phyloP scores from a whole-genome alignment of 2,329 filamentous ascomycete genomes.

The Didymella sp. region DNA sequence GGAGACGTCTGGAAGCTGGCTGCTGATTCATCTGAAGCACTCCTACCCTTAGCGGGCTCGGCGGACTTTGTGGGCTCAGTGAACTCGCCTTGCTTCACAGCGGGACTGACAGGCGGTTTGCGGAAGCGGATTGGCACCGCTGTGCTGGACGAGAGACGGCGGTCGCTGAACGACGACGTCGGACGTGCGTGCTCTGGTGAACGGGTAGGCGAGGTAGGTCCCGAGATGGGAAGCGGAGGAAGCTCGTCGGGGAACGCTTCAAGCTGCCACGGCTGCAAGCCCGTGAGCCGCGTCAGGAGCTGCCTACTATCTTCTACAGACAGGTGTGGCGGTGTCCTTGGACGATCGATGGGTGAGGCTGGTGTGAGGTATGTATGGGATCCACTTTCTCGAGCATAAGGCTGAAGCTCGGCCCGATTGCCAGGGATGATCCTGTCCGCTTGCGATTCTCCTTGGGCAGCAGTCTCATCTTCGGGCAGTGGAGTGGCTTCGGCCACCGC shows the following conservation, averaged over 20 bases:
- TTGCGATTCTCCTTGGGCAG: slow-evolving; percentile 27
- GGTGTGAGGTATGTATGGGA: slow-evolving; percentile 30
- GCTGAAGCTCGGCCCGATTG: slow-evolving; percentile 36
- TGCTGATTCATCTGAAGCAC: neutral
- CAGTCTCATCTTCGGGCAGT: slow-evolving; percentile 52
- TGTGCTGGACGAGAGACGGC: slow-evolving; percentile 52
- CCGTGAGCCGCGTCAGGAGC: slow-evolving; percentile 45
- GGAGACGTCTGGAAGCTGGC: slow-evolving; percentile 51
- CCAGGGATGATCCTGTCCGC: slow-evolving; percentile 40
- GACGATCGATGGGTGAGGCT: slow-evolving; percentile 33
- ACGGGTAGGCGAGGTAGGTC: slow-evolving; percentile 40
- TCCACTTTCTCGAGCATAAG: slow-evolving; percentile 17
- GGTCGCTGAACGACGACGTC: slow-evolving; percentile 25
- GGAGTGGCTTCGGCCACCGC: slow-evolving; percentile 61
- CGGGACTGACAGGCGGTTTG: slow-evolving; percentile 55
- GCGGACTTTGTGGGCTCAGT: neutral
- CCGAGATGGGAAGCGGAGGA: slow-evolving; percentile 42
- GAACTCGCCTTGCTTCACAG: slow-evolving; percentile 49
- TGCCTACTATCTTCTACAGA: slow-evolving; percentile 44
- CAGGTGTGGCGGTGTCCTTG: slow-evolving; percentile 40
- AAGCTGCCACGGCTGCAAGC: slow-evolving; percentile 45
- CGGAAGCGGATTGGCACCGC: slow-evolving; percentile 65
- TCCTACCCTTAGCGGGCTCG: neutral
- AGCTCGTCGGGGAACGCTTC: slow-evolving; percentile 47
- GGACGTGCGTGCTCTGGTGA: slow-evolving; percentile 35